Evolutionary conservation across 2,329 filamentous ascomycete genomes (phyloP), one percentile per base, ranked within the genome.

Genomic region (Sporothrix humicola): DNA sequence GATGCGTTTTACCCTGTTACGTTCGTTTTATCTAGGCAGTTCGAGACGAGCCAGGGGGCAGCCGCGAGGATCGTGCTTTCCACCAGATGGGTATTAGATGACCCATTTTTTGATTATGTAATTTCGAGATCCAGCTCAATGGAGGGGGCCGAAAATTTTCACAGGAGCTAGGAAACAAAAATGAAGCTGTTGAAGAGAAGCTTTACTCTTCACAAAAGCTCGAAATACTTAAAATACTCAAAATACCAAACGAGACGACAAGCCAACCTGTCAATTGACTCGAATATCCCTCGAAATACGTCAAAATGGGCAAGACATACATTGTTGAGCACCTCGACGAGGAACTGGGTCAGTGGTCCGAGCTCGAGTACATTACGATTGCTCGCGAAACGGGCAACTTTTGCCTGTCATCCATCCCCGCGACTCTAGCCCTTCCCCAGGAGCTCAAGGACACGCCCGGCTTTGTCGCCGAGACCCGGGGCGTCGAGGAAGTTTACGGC

Each of bases 271-370:
- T 20, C 52, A 63, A 63, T 31, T n/a, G n/a, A 6, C 23, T 50
- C 63, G 5, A 31, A 12, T 3, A 50, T 6, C 13, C 20, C 2
- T 20, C 23, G 20, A n/a, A 56, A 10, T 20, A 5, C 61, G 23
- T 26, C 23, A 71, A 65, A 46, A 76, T 75, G 20, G 81, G 81
- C 77, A 93, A 94, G 83, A 95, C 90, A 59, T 98, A 96, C 83
- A 93, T 98, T 79, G 95, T 98, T 78, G 95, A 98, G 85, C 95
- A 99, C 83, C 90, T 99, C 77, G 96, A 99, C 84, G 91, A 93
- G 56, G 96, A 99, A 83, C 88, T 99, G 44, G 96, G 97, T 48
- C 89, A 90, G 56, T 99, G 96, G 96, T 98, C 96, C 31, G 90
- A 93, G 76, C 89, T 98, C 71, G 96, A 99, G 84, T 99, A 99